Base-by-base conservation (phyloP, 495 filamentous ascomycete species). In the Penicillium bovifimosum region DNA sequence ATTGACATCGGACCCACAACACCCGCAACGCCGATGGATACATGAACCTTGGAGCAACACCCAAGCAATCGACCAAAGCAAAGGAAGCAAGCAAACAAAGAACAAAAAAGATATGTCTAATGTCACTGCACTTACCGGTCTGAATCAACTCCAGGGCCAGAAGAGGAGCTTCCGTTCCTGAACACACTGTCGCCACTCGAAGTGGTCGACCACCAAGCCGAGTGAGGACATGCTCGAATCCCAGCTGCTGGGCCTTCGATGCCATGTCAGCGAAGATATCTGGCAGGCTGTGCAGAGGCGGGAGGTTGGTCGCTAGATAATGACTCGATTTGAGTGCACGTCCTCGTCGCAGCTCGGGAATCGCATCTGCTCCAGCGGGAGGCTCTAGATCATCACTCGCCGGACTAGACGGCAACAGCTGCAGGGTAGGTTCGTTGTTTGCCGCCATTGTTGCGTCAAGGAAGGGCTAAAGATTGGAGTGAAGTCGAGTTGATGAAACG, bases 81-180 rank as follows among this genome's bases (percentile, higher is more conserved):
- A 27, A 24, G 17, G 8, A 36, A 32, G 2, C 8, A 1, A 50
- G n/a, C 14, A 13, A 10, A 47, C 39, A 0, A 41, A 2, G 16
- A 29, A 5, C n/a, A n/a, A n/a, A n/a, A n/a, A n/a, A n/a, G n/a
- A n/a, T n/a, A n/a, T n/a, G n/a, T n/a, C n/a, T n/a, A n/a, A 52
- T 26, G 13, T 42, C 40, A 16, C 5, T 26, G 32, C 8, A 67
- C 74, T 68, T 50, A 79, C 76, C 63, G 13, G 73, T 52, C 26
- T 56, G 54, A 9, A 83, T 59, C 56, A 83, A 70, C 34, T 80
- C 69, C 35, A 91, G 60, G 0, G 85, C 85, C 3, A 91, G 70
- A 6, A 95, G 66, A 9, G 90, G 90, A 26, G 81, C 83, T 56
- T 95, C 90, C 0, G 89, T 93, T 4, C 90, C 90, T 9, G 87